Evolutionary conservation across 1,139 yeast species (phyloP), one percentile per base, ranked within the genome.

Genomic region (Zygosaccharomyces pseudobailii): DNA sequence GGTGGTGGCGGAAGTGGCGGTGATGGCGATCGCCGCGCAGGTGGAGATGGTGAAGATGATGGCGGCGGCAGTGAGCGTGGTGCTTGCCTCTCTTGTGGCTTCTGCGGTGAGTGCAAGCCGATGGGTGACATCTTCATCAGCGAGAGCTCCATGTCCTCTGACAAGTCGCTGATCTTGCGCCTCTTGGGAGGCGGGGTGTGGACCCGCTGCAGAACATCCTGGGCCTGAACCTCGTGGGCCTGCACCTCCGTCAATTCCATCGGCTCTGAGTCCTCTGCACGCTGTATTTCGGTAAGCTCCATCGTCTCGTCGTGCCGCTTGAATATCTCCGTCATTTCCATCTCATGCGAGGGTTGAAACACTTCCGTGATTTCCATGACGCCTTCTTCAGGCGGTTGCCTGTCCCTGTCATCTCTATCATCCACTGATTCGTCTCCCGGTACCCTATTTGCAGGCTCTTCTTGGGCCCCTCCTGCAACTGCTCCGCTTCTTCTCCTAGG

Each of bases 41-140:
- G 50, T 20, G 59, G 40, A 34, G 51, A 13, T 13, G 17, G 17
- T 13, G 17, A 13, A 13, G 17, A 13, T 13, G 17, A 13, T 13
- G 17, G 17, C 17, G 17, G 17, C 17, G 17, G 17, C 17, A 13
- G 17, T 13, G 17, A 13, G 17, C 17, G 17, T 13, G 17, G 17
- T 13, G 17, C 17, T 13, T 13, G 17, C 17, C 17, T 13, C 17
- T 13, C 17, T 13, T 13, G 17, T 13, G 17, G 17, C 17, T 13
- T 13, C 17, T 13, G 17, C 17, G 17, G 17, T 13, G 17, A 13
- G 17, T 13, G 17, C 17, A 13, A 13, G 17, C 17, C 54, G n/a
- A 65, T 62, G 7, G 68, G 68, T 4, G 68, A 65, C 54, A 63
- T 49, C 30, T 59, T 57, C 47, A 57, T 59, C 44, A 51, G 36